Percentiles rank a stretch among this genome's conserved stretches.
These are phyloP conservation scores for Rhodotorula sphaerocarpa DNA, from an alignment of 768 basidiomycete species.

Conservation along the genomic window DNA sequence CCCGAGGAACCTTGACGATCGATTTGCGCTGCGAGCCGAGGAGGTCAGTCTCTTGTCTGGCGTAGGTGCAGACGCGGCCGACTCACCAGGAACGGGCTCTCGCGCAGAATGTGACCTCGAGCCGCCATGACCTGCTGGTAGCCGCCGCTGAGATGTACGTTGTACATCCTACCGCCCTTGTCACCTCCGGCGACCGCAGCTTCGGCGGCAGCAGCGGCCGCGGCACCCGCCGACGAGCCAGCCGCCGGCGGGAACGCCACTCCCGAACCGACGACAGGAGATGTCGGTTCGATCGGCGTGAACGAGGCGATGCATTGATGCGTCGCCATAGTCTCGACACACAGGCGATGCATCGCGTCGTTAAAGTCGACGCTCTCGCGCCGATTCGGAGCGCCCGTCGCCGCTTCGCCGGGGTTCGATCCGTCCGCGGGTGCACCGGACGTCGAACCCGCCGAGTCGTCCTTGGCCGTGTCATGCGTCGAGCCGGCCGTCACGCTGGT, in stretches of 20 bases:
- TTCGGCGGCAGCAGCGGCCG: background rate
- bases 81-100: conserved; percentile 63
- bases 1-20: conserved; percentile 79
- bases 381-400: conserved; percentile 42
- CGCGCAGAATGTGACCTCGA: conserved; percentile 77
- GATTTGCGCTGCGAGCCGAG: conserved; percentile 57
- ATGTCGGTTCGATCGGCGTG: conserved; percentile 56
- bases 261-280: background rate
- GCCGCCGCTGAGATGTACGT: conserved; percentile 79
- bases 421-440: background rate
- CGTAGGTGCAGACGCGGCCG: background rate
- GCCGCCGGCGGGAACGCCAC: conserved; percentile 30
- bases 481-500: background rate
- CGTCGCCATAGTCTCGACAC: conserved; percentile 65
- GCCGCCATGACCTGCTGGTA: conserved; percentile 90
- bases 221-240: conserved; percentile 4
- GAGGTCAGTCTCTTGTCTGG: background rate
- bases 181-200: background rate
- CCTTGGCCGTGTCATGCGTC: background rate
- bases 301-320: conserved; percentile 80
- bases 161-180: conserved; percentile 48
- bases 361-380: conserved; percentile 36
- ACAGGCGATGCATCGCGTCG: conserved; percentile 70
- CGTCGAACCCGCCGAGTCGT: background rate
- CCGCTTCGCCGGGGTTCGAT: background rate